These are phyloP conservation scores for Myxozyma mucilagina DNA, from an alignment of 805 yeast species.

Conservation along the genomic window DNA sequence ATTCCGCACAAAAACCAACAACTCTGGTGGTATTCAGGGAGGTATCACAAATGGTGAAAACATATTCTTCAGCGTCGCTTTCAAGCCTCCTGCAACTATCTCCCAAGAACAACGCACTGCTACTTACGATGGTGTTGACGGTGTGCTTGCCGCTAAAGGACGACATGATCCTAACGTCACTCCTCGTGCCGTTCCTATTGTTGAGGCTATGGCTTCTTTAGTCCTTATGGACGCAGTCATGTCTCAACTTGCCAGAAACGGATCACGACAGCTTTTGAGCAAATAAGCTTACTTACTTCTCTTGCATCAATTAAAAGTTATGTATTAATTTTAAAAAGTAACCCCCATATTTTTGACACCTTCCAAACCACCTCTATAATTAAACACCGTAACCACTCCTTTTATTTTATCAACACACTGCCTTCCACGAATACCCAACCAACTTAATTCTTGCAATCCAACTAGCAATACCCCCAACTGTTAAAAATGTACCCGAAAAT, in stretches of 20 bases:
- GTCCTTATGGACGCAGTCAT: slow-evolving; percentile 83
- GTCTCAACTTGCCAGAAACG: slow-evolving; percentile 83
- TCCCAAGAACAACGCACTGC: slow-evolving; percentile 88
- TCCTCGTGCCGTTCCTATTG: slow-evolving; percentile 98
- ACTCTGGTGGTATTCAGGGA: slow-evolving; percentile 97
- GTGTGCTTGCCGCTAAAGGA: slow-evolving; percentile 91
- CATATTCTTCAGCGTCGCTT: slow-evolving; percentile 91
- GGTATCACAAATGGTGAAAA: slow-evolving; percentile 96
- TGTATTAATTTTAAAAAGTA: not conserved
- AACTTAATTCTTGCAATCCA: slow-evolving; percentile 22
- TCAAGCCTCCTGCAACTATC: slow-evolving; percentile 97
- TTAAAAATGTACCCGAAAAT: slow-evolving; percentile 23
- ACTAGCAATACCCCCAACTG: slow-evolving; percentile 18
- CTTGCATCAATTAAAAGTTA: not conserved
- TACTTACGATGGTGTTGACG: slow-evolving; percentile 83
- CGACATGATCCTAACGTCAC: slow-evolving; percentile 99
- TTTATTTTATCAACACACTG: slow-evolving; percentile 3
- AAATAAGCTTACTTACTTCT: not conserved
- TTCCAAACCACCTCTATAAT: not conserved
- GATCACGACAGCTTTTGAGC: slow-evolving; percentile 37
- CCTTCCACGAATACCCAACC: slow-evolving; percentile 34
- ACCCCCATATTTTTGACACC: not conserved
- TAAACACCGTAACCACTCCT: not conserved
- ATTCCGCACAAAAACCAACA: slow-evolving; percentile 84
- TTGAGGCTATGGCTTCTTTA: slow-evolving; percentile 97